These are phyloP conservation scores for Chaetomiaceae sp. DNA, from an alignment of 2,329 filamentous ascomycete species.

Conservation along the genomic window DNA sequence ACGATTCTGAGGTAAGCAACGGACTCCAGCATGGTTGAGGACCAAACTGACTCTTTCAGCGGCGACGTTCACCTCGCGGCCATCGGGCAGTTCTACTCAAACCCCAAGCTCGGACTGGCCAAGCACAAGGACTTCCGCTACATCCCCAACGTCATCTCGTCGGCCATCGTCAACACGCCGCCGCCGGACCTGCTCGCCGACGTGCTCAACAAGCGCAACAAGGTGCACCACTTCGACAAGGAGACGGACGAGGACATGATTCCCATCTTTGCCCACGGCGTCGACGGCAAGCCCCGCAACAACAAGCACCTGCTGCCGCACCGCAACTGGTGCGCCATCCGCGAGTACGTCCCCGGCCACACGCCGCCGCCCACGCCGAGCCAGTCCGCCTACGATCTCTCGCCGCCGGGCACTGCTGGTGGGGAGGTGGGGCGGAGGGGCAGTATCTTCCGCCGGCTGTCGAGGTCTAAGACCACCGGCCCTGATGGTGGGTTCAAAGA, in stretches of 20 bases:
- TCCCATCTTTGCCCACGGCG: slow-evolving; percentile 82
- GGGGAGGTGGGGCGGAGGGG: slow-evolving; percentile 30
- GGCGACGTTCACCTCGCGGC: slow-evolving; percentile 93
- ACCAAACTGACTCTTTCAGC: slow-evolving; percentile 37
- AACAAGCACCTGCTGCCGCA: slow-evolving; percentile 86
- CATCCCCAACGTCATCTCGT: slow-evolving; percentile 93
- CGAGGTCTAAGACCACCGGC: slow-evolving; percentile 13
- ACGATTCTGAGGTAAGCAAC: slow-evolving; percentile 69
- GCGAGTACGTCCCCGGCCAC: slow-evolving; percentile 71
- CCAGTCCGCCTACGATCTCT: slow-evolving; percentile 43
- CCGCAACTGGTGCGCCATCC: slow-evolving; percentile 93
- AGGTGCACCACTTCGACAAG: slow-evolving; percentile 64
- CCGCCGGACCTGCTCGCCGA: slow-evolving; percentile 85
- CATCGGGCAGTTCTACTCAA: slow-evolving; percentile 91
- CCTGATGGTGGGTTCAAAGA: slow-evolving; percentile 20
- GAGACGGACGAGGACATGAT: slow-evolving; percentile 95
- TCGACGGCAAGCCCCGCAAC: slow-evolving; percentile 83
- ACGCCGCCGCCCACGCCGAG: slow-evolving; percentile 69
- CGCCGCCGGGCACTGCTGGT: slow-evolving; percentile 42
- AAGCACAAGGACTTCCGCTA: slow-evolving; percentile 94
- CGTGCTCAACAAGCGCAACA: slow-evolving; percentile 90
- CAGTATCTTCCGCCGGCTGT: slow-evolving; percentile 31
- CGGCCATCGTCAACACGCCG: slow-evolving; percentile 88
- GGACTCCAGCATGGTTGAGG: background rate
- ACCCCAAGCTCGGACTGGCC: slow-evolving; percentile 69